Percentiles rank a stretch among this genome's conserved stretches.
phyloP scores from a whole-genome alignment of 2,329 filamentous ascomycete genomes.

The Ascocoryne sarcoides region DNA sequence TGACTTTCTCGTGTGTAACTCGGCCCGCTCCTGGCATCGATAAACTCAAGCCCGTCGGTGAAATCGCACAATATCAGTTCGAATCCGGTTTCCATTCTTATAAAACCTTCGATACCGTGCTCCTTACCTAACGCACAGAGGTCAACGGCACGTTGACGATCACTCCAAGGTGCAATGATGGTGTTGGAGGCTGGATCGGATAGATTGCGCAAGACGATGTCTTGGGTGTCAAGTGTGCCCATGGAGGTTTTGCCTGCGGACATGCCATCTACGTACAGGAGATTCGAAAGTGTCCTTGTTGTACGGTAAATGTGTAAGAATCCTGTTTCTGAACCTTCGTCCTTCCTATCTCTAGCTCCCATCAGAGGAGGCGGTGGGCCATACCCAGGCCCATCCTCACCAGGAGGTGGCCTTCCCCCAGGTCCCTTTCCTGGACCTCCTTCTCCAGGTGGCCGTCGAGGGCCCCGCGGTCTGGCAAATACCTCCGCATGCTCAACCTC shows the following conservation, averaged over 20 bases:
- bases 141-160: neutral
- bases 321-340: constrained; percentile 30
- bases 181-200: neutral
- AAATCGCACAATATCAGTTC: constrained; percentile 65
- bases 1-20: constrained; percentile 1
- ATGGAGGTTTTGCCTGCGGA: constrained; percentile 55
- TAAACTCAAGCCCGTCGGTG: constrained; percentile 21
- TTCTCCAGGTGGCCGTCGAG: constrained; percentile 4
- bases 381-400: constrained; percentile 1
- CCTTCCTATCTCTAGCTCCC: neutral
- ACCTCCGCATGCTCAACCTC: constrained; percentile 64
- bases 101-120: constrained; percentile 55
- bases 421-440: constrained; percentile 7
- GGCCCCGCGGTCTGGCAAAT: constrained; percentile 40
- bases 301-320: constrained; percentile 61
- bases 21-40: constrained; percentile 15
- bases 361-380: constrained; percentile 3
- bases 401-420: constrained; percentile 5
- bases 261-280: constrained; percentile 65
- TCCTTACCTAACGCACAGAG: constrained; percentile 41
- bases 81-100: constrained; percentile 63
- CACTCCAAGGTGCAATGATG: neutral
- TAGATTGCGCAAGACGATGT: constrained; percentile 41
- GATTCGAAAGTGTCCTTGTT: constrained; percentile 43
- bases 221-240: constrained; percentile 61